phyloP scores from a whole-genome alignment of 345 rosid genomes.

The Dovyalis caffra region DNA sequence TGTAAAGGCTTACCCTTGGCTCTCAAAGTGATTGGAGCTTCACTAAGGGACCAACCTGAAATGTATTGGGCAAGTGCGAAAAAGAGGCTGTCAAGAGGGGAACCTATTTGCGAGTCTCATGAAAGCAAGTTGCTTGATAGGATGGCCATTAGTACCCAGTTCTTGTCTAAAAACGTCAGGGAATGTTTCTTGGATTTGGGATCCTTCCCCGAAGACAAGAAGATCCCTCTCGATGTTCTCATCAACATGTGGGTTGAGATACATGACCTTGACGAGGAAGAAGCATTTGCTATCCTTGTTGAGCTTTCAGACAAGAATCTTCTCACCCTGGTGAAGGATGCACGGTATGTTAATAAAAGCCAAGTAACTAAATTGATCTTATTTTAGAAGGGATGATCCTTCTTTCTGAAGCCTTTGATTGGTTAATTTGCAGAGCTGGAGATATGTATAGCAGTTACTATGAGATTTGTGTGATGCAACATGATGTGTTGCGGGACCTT shows the following conservation, averaged over 20 bases:
- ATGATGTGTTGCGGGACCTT: slow-evolving; percentile 88
- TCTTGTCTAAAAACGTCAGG: slow-evolving; percentile 45
- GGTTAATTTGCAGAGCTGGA: slow-evolving; percentile 57
- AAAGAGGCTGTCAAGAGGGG: slow-evolving; percentile 60
- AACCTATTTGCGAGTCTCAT: slow-evolving; percentile 74
- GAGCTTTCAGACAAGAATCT: slow-evolving; percentile 81
- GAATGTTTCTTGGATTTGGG: slow-evolving; percentile 94
- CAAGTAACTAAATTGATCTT: neutral
- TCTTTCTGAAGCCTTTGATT: neutral
- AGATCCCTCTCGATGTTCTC: slow-evolving; percentile 81
- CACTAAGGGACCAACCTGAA: slow-evolving; percentile 57
- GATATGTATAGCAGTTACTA: slow-evolving; percentile 62
- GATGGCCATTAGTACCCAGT: slow-evolving; percentile 66
- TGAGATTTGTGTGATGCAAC: slow-evolving; percentile 74
- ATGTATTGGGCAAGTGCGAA: slow-evolving; percentile 67
- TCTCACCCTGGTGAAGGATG: slow-evolving; percentile 75
- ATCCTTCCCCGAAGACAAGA: slow-evolving; percentile 92
- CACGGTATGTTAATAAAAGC: slow-evolving; percentile 40
- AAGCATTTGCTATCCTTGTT: slow-evolving; percentile 61
- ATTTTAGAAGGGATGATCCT: neutral
- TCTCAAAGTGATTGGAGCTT: slow-evolving; percentile 91
- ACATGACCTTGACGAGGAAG: slow-evolving; percentile 55
- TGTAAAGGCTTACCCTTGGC: slow-evolving; percentile 96
- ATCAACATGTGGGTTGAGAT: slow-evolving; percentile 84
- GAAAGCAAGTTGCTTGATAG: slow-evolving; percentile 62